Percentiles rank a stretch among this genome's conserved stretches.
Evolutionary conservation across 1,284 basidiomycete species (phyloP).

Genomic region (Sporisorium iseilematis-ciliati): DNA sequence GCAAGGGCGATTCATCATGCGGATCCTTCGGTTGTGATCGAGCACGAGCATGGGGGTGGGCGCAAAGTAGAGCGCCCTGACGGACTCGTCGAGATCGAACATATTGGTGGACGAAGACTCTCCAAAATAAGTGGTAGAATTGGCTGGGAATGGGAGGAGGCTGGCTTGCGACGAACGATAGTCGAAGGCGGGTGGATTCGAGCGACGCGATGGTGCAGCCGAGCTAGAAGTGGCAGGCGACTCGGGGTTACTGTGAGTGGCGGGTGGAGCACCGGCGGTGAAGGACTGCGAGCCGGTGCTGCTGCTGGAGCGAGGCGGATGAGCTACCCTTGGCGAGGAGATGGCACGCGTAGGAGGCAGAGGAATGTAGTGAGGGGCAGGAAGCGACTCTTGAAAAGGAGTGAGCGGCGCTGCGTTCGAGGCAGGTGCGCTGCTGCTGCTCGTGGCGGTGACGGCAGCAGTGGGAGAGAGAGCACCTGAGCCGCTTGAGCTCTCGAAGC

Average conservation of each 20-base stretch:
- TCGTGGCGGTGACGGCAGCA: not conserved
- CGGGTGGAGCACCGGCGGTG: not conserved
- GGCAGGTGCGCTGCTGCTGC: not conserved
- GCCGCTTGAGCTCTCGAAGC: slow-evolving; percentile 41
- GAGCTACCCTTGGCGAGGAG: slow-evolving; percentile 15
- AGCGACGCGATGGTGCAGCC: slow-evolving; percentile 13
- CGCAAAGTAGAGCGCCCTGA: slow-evolving; percentile 65
- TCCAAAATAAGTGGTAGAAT: slow-evolving; percentile 31
- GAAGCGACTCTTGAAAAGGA: slow-evolving; percentile 22
- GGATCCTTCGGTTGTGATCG: slow-evolving; percentile 56
- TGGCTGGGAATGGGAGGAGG: slow-evolving; percentile 32
- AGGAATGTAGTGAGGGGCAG: slow-evolving; percentile 38
- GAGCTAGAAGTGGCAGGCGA: slow-evolving; percentile 22
- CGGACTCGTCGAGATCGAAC: slow-evolving; percentile 67
- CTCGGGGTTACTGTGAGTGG: slow-evolving; percentile 21
- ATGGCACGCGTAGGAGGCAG: slow-evolving; percentile 39
- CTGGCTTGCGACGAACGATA: slow-evolving; percentile 21
- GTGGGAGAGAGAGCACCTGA: slow-evolving; percentile 14
- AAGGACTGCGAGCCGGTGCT: slow-evolving; percentile 13
- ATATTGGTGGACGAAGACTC: slow-evolving; percentile 42
- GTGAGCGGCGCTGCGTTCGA: slow-evolving; percentile 13
- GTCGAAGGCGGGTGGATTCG: slow-evolving; percentile 8
- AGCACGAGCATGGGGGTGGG: slow-evolving; percentile 63
- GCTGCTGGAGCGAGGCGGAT: slow-evolving; percentile 24
- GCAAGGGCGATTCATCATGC: slow-evolving; percentile 64